Base-by-base conservation (phyloP, 805 yeast genomes). In the Spathaspora arborariae region DNA sequence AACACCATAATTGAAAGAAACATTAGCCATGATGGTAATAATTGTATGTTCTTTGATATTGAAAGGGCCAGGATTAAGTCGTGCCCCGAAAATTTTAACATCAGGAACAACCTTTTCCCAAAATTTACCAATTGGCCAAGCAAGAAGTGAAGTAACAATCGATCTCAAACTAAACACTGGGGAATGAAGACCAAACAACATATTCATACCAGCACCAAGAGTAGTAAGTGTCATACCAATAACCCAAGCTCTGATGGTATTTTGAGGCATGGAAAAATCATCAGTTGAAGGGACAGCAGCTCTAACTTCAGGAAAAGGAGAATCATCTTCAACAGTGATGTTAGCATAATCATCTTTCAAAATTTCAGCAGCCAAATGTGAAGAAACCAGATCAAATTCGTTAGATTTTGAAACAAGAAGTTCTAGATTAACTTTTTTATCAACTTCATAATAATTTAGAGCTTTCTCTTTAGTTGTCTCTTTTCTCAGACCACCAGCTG, bases 221-320 rank as follows among this genome's bases (percentile, higher is more conserved):
- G 82, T 68, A 33, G 78, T 72, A 59, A 79, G 75, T 8, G 76
- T 54, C 21, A 79, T 59, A 19, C 78, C 79, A 47, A 79, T 52
- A 39, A 70, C 60, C 82, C 82, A 74, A 45, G 81, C 76, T 65
- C 84, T 72, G 62, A 80, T 65, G 43, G 81, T 79, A 54, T 78
- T 81, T 51, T 74, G 73, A 4, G 70, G 70, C 18, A 77, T 57
- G 4, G 70, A 51, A 1, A 76, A 74, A 58, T 80, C 83, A 56
- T 79, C 84, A 8, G 64, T 59, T 9, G 77, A 70, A 6, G 81
- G 76, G 33, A 80, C 80, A 18, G 82, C 76, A 21, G 86, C 78
- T 60, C 88, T 73, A 18, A 82, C 87, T 61, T 82, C 88, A 1
- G 85, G 80, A 57, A 82, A 82, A 8, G 86, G 85, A 18, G 72